These are phyloP conservation scores for Fibroporia radiculosa DNA, from an alignment of 768 basidiomycete genomes.

Conservation along the genomic window DNA sequence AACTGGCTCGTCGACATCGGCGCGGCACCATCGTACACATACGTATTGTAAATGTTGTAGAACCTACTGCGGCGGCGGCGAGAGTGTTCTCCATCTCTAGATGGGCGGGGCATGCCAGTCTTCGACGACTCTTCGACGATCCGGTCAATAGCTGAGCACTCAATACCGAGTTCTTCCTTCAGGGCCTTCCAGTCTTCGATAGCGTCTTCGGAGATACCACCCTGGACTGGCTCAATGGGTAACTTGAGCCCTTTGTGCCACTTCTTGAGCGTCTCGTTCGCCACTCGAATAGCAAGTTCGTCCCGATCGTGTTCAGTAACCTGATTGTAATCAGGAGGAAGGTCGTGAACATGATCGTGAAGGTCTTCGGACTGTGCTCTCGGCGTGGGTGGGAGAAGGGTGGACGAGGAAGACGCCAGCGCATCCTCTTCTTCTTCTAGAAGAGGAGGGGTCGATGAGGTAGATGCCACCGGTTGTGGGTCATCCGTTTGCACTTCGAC, in stretches of 20 bases:
- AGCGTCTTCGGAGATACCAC: constrained; percentile 59
- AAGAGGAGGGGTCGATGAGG: constrained; percentile 39
- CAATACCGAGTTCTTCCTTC: constrained; percentile 73
- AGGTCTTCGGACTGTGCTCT: constrained; percentile 37
- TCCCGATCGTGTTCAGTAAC: constrained; percentile 33
- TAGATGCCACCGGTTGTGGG: constrained; percentile 23
- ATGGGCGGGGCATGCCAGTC: constrained; percentile 23
- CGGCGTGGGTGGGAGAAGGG: constrained; percentile 64
- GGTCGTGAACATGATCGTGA: constrained; percentile 33
- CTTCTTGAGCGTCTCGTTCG: constrained; percentile 53
- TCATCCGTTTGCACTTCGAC: constrained; percentile 63
- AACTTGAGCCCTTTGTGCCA: constrained; percentile 58
- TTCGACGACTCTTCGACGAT: constrained; percentile 41
- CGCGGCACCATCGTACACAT: constrained; percentile 33
- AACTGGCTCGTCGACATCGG: constrained; percentile 34
- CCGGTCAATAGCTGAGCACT: constrained; percentile 71
- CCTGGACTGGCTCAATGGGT: constrained; percentile 35
- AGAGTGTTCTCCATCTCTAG: constrained; percentile 16
- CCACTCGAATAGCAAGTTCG: constrained; percentile 42
- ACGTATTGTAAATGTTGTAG: constrained; percentile 85
- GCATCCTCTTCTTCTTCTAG: constrained; percentile 38
- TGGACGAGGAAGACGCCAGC: constrained; percentile 67
- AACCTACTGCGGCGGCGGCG: constrained; percentile 40
- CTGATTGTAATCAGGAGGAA: constrained; percentile 70
- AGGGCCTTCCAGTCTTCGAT: constrained; percentile 73